Evolutionary conservation across 2,329 filamentous ascomycete genomes (phyloP).

Genomic region (Clonostachys rosea): DNA sequence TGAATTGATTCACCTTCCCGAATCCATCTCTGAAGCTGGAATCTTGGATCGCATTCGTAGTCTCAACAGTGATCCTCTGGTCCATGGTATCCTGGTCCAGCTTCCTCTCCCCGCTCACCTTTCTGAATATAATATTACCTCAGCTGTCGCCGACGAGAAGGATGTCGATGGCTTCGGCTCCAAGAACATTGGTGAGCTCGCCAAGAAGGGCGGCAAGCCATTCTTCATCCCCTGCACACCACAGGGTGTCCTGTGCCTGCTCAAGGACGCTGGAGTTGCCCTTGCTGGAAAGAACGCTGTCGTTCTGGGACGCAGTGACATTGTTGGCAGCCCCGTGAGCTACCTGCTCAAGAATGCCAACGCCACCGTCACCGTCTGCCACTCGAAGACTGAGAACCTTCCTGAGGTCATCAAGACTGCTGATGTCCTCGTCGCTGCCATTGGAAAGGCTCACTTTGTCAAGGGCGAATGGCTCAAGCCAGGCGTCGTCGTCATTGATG

Average conservation of each 20-base stretch:
- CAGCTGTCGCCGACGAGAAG: slow-evolving; percentile 86
- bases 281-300: slow-evolving; percentile 89
- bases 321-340: slow-evolving; percentile 95
- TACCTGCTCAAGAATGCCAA: slow-evolving; percentile 93
- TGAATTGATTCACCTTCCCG: slow-evolving; percentile 78
- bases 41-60: slow-evolving; percentile 75
- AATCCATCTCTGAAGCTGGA: slow-evolving; percentile 77
- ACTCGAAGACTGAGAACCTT: slow-evolving; percentile 78
- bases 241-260: slow-evolving; percentile 91
- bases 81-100: slow-evolving; percentile 94
- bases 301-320: slow-evolving; percentile 91
- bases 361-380: slow-evolving; percentile 94
- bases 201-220: slow-evolving; percentile 87
- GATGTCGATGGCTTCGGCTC: slow-evolving; percentile 97
- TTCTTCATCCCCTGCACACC: slow-evolving; percentile 94
- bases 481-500: slow-evolving; percentile 93
- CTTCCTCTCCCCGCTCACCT: slow-evolving; percentile 85
- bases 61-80: slow-evolving; percentile 79
- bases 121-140: slow-evolving; percentile 86
- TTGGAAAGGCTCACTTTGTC: slow-evolving; percentile 82
- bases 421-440: slow-evolving; percentile 87
- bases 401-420: slow-evolving; percentile 73
- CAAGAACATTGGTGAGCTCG: slow-evolving; percentile 91
- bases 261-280: slow-evolving; percentile 79
- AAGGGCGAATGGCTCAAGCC: slow-evolving; percentile 95